These are phyloP conservation scores for Albugo laibachii DNA, from an alignment of 352 stramenopile genomes.

Conservation along the genomic window DNA sequence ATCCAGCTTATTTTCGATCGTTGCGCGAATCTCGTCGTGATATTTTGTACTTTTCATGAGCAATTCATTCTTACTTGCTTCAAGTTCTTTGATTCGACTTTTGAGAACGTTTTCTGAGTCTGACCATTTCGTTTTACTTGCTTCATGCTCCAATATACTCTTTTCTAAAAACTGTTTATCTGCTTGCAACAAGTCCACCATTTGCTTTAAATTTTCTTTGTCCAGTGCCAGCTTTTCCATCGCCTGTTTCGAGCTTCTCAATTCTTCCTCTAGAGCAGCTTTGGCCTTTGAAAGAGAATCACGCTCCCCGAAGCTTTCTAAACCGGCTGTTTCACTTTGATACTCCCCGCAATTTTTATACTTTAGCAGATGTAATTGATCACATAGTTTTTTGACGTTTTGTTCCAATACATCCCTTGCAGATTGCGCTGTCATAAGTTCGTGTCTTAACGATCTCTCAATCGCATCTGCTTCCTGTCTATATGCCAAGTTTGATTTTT, in stretches of 20 bases:
- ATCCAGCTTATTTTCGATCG: slow-evolving; percentile 50
- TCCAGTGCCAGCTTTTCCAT: slow-evolving; percentile 18
- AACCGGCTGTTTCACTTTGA: neutral
- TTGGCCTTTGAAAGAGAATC: neutral
- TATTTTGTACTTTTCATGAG: slow-evolving; percentile 17
- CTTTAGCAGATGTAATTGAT: slow-evolving; percentile 23
- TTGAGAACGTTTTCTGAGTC: slow-evolving; percentile 16
- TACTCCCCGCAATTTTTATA: slow-evolving; percentile 6
- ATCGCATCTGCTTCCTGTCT: slow-evolving; percentile 14
- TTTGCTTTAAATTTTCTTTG: slow-evolving; percentile 16
- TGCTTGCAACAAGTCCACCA: slow-evolving; percentile 19
- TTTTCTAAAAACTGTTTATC: slow-evolving; percentile 41
- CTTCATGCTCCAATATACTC: slow-evolving; percentile 34
- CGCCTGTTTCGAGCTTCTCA: slow-evolving; percentile 11
- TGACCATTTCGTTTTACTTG: slow-evolving; percentile 21
- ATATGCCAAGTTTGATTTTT: slow-evolving; percentile 15
- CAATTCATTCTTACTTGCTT: slow-evolving; percentile 18
- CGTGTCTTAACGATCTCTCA: slow-evolving; percentile 17
- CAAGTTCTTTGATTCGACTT: slow-evolving; percentile 17
- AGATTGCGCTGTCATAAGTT: slow-evolving; percentile 27
- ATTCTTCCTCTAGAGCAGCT: slow-evolving; percentile 1
- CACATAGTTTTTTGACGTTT: slow-evolving; percentile 22
- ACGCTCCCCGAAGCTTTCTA: slow-evolving; percentile 7
- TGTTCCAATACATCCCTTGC: slow-evolving; percentile 28
- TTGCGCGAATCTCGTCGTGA: slow-evolving; percentile 31